A percentile compares a stretch with the other conserved stretches of the same genome.
Conservation (phyloP, 768 basidiomycete species). For the Pisolithus sp. region DNA sequence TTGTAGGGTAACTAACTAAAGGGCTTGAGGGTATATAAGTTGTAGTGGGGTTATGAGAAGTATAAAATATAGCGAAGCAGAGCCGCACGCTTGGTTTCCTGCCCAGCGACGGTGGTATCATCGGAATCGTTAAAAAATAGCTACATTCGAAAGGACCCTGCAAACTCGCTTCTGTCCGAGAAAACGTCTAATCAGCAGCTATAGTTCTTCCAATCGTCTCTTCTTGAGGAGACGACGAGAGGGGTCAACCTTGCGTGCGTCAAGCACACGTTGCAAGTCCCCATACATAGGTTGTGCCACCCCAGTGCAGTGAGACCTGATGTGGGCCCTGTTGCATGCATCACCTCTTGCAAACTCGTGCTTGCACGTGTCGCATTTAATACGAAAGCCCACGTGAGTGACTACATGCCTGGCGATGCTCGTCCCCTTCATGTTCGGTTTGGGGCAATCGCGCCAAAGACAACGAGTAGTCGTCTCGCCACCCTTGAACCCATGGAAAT, state of each 20-base stretch:
- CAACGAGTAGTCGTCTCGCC: slow-evolving; percentile 27
- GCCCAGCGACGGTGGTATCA: not conserved
- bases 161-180: not conserved
- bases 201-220: slow-evolving; percentile 22
- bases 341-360: slow-evolving; percentile 29
- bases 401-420: slow-evolving; percentile 29
- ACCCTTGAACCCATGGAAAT: slow-evolving; percentile 25
- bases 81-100: not conserved
- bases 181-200: not conserved
- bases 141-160: not conserved
- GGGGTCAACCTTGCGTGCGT: slow-evolving; percentile 22
- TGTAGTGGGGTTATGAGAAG: slow-evolving; percentile 7
- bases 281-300: slow-evolving; percentile 27
- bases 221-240: slow-evolving; percentile 22
- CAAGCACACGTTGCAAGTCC: slow-evolving; percentile 20
- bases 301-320: slow-evolving; percentile 25
- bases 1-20: not conserved
- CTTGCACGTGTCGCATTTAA: slow-evolving; percentile 25
- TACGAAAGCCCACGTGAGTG: slow-evolving; percentile 25
- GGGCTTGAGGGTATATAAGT: not conserved
- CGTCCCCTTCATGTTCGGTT: slow-evolving; percentile 26
- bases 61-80: slow-evolving; percentile 11
- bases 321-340: slow-evolving; percentile 29
- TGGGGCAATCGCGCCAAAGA: slow-evolving; percentile 25
- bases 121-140: not conserved